Conservation (phyloP, 2,329 filamentous ascomycete genomes). For the Fusarium sp. region DNA sequence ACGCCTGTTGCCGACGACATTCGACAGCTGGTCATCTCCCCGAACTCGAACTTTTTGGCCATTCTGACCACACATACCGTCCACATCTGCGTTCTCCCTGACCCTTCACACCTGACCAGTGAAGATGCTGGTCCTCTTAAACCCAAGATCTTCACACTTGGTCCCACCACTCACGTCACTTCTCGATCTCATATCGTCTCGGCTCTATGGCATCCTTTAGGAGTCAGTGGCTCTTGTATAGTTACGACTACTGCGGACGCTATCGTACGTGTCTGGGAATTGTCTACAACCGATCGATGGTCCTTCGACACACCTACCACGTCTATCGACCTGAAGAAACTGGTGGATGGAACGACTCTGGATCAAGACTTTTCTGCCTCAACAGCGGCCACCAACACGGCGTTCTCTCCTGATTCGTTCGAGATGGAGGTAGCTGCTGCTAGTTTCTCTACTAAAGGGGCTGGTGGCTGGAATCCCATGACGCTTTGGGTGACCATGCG, state of each 20-base stretch:
- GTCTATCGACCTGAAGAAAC: slow-evolving; percentile 87
- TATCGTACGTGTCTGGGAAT: slow-evolving; percentile 89
- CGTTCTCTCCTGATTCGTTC: slow-evolving; percentile 88
- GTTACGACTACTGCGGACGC: slow-evolving; percentile 92
- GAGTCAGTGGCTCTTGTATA: slow-evolving; percentile 82
- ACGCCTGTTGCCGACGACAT: slow-evolving; percentile 85
- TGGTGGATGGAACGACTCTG: slow-evolving; percentile 84
- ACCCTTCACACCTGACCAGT: slow-evolving; percentile 79
- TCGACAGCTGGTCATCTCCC: slow-evolving; percentile 86
- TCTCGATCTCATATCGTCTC: slow-evolving; percentile 85
- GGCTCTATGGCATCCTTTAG: slow-evolving; percentile 92
- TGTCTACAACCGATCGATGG: slow-evolving; percentile 85
- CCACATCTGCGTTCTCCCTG: slow-evolving; percentile 87
- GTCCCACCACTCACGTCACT: slow-evolving; percentile 90
- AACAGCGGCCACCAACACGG: slow-evolving; percentile 77
- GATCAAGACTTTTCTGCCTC: slow-evolving; percentile 88
- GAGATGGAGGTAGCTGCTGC: slow-evolving; percentile 96
- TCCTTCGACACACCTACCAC: slow-evolving; percentile 88
- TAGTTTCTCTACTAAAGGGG: slow-evolving; percentile 75
- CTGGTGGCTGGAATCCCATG: slow-evolving; percentile 94
- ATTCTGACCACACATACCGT: slow-evolving; percentile 89
- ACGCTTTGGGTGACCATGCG: slow-evolving; percentile 97
- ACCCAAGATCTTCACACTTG: slow-evolving; percentile 89
- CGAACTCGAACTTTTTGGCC: slow-evolving; percentile 83
- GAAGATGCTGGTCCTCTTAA: slow-evolving; percentile 77